Percentiles rank a stretch among this genome's conserved stretches.
Conservation (phyloP, 371 early-diverging fungal species). For the Mucor circinelloides region DNA sequence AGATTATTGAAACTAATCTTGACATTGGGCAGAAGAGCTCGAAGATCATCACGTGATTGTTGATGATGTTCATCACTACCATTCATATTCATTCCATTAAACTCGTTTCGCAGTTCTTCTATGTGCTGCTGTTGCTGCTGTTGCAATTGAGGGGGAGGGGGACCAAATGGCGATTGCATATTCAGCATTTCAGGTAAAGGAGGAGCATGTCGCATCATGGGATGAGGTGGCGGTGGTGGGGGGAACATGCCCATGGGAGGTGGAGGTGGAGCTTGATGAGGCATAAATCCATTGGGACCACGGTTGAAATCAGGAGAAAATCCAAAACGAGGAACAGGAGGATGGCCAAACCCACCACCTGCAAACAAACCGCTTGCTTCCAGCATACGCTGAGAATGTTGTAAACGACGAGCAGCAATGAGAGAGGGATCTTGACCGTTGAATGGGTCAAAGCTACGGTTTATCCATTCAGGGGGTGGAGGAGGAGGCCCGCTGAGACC, state of each 20-base stretch:
- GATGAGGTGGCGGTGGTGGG: conserved; percentile 32
- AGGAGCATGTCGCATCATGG: conserved; percentile 30
- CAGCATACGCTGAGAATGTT: conserved; percentile 56
- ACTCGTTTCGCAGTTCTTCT: conserved; percentile 23
- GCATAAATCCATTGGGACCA: conserved; percentile 10
- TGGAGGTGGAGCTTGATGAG: conserved; percentile 13
- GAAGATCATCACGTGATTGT: conserved; percentile 56
- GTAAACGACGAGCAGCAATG: conserved; percentile 48
- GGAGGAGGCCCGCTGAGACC: conserved; percentile 22
- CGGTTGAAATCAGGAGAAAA: conserved; percentile 18
- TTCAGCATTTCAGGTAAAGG: conserved; percentile 20
- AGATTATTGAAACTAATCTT: conserved; percentile 64
- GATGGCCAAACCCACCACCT: conserved; percentile 21
- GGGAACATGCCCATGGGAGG: conserved; percentile 33
- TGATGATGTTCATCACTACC: conserved; percentile 3
- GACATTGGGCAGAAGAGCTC: conserved; percentile 71
- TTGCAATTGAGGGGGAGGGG: conserved; percentile 5
- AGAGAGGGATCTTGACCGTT: conserved; percentile 47
- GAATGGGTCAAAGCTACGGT: conserved; percentile 42
- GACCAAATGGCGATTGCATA: conserved; percentile 6
- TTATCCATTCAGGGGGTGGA: conserved; percentile 37
- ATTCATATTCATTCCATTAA: conserved; percentile 16
- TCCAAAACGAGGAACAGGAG: conserved; percentile 21
- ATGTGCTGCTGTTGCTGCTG: conserved; percentile 11
- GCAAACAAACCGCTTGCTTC: conserved; percentile 51